Evolutionary conservation across 2,329 filamentous ascomycete species (phyloP).

Genomic region (Aspergillus sp.): DNA sequence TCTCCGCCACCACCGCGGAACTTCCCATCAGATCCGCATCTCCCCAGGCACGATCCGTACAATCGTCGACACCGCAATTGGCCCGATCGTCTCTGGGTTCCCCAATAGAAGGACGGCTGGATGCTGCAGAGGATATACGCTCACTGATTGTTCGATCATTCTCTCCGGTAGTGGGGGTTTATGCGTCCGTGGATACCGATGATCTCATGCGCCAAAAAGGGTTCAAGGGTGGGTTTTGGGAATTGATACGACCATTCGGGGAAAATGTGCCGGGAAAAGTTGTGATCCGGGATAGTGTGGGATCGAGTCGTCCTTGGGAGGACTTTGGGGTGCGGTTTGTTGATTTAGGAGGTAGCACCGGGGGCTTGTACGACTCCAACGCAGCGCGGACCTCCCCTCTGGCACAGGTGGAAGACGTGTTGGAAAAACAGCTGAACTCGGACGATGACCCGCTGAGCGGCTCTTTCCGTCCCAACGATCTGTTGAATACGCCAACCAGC

Average conservation of each 20-base stretch:
- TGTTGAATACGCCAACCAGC: conserved; percentile 40
- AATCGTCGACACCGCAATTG: conserved; percentile 52
- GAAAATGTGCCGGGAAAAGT: conserved; percentile 85
- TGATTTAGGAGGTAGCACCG: conserved; percentile 54
- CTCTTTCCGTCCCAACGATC: conserved; percentile 28
- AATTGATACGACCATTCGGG: conserved; percentile 85
- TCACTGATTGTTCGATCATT: conserved; percentile 77
- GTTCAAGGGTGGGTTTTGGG: conserved; percentile 75
- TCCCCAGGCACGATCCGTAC: conserved; percentile 59
- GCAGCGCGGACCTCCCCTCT: conserved; percentile 36
- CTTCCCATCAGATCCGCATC: conserved; percentile 67
- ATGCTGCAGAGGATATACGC: conserved; percentile 54
- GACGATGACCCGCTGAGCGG: conserved; percentile 57
- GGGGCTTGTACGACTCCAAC: conserved; percentile 32
- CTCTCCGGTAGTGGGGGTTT: conserved; percentile 82
- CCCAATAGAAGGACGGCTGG: conserved; percentile 52
- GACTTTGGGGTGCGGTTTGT: conserved; percentile 89
- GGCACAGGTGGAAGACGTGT: conserved; percentile 72
- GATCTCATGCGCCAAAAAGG: conserved; percentile 78
- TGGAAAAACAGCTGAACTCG: conserved; percentile 74
- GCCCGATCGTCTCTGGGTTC: conserved; percentile 45
- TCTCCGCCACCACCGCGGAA: conserved; percentile 63
- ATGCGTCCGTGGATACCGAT: conserved; percentile 84
- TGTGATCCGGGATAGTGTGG: conserved; percentile 84
- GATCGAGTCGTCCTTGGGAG: conserved; percentile 76